Evolutionary conservation across 371 early-diverging fungal genomes (phyloP).

Genomic region (Parasitella parasitica): DNA sequence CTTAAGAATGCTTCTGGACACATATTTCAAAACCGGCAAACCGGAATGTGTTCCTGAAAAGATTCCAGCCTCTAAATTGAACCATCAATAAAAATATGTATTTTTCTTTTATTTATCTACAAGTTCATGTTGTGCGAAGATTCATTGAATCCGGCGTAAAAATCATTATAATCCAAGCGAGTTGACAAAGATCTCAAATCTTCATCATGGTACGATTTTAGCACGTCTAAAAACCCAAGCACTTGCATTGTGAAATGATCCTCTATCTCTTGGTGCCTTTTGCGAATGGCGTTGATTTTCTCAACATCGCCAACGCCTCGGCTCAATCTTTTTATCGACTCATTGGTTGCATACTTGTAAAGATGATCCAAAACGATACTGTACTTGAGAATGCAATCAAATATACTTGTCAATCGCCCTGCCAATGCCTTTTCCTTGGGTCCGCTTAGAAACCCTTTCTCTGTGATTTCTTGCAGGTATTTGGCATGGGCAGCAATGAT

Average conservation of each 20-base stretch:
- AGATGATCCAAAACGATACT: slow-evolving; percentile 34
- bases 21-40: slow-evolving; percentile 11
- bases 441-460: slow-evolving; percentile 61
- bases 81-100: not conserved
- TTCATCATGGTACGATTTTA: slow-evolving; percentile 68
- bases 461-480: slow-evolving; percentile 63
- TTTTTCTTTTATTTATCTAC: not conserved
- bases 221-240: slow-evolving; percentile 48
- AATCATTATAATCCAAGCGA: slow-evolving; percentile 81
- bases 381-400: slow-evolving; percentile 42
- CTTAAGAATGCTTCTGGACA: slow-evolving; percentile 11
- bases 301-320: slow-evolving; percentile 5
- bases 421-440: slow-evolving; percentile 35
- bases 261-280: slow-evolving; percentile 30
- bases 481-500: slow-evolving; percentile 70
- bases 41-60: slow-evolving; percentile 5
- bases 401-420: slow-evolving; percentile 31
- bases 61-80: not conserved
- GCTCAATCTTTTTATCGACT: not conserved
- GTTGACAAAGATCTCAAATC: slow-evolving; percentile 68
- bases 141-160: slow-evolving; percentile 41
- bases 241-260: slow-evolving; percentile 23
- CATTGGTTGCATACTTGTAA: slow-evolving; percentile 20
- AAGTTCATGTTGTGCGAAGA: not conserved
- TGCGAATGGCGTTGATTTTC: slow-evolving; percentile 32